Conservation (phyloP, 192 early-diverging fungal species). For the Cetraspora pellucida region DNA sequence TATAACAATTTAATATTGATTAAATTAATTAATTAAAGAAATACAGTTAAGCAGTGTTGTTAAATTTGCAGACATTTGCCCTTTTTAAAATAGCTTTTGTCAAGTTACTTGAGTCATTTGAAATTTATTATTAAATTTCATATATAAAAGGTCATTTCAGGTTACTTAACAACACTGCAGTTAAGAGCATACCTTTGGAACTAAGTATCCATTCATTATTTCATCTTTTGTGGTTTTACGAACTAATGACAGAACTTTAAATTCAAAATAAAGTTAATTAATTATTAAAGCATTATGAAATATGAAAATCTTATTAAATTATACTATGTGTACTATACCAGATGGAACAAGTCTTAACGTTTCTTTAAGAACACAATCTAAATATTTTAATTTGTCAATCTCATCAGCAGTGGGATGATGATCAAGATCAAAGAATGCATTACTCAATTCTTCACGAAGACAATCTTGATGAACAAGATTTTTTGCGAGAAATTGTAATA, state of each 20-base stretch:
- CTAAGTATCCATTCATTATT: conserved; percentile 41
- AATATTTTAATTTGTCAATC: conserved; percentile 49
- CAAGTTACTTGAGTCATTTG: too few relatives aligned
- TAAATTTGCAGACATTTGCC: conserved; percentile 15
- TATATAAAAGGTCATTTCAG: too few relatives aligned
- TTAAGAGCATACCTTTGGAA: conserved; percentile 57
- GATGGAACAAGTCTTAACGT: conserved; percentile 52
- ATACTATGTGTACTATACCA: background rate
- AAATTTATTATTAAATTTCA: too few relatives aligned
- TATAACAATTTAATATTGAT: too few relatives aligned
- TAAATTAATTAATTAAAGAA: too few relatives aligned
- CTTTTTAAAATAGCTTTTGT: too few relatives aligned
- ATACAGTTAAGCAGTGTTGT: background rate
- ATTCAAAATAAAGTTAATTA: background rate
- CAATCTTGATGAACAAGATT: conserved; percentile 46
- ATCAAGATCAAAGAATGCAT: conserved; percentile 37
- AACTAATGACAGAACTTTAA: conserved; percentile 40
- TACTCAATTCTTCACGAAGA: conserved; percentile 51
- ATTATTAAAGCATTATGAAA: background rate
- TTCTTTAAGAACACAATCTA: conserved; percentile 60
- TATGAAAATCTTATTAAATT: background rate
- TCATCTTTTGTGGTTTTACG: conserved; percentile 44
- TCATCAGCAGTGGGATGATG: conserved; percentile 45
- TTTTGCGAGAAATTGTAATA: conserved; percentile 51
- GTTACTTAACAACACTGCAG: too few relatives aligned